Percentiles rank a stretch among this genome's conserved stretches.
Conservation (phyloP, 176 grass and related monocot species). For the Dactylis glomerata region DNA sequence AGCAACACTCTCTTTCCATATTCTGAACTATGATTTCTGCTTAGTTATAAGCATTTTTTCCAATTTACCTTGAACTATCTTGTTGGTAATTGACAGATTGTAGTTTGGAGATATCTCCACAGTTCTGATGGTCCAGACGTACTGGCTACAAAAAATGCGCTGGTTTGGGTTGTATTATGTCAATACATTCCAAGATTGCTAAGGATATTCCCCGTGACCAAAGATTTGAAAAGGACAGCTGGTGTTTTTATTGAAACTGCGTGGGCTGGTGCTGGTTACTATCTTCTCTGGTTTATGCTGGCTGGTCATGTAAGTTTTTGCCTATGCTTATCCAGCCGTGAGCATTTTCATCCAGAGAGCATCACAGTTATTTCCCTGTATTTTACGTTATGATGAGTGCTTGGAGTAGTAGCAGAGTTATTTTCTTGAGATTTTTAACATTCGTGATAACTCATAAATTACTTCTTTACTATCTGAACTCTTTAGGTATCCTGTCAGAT, state of each 20-base stretch:
- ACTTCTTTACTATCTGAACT: neutral
- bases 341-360: neutral
- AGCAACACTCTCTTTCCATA: neutral
- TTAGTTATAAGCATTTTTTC: neutral
- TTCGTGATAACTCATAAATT: neutral
- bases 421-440: neutral
- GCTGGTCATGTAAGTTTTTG: conserved; percentile 76
- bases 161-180: conserved; percentile 74
- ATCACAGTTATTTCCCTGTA: neutral
- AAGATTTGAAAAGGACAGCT: conserved; percentile 80
- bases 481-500: neutral
- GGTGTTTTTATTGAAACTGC: conserved; percentile 95
- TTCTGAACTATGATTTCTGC: neutral
- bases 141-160: conserved; percentile 53
- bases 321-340: neutral
- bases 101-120: conserved; percentile 79
- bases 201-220: conserved; percentile 69
- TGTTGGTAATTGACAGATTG: conserved; percentile 57
- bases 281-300: conserved; percentile 96
- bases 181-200: conserved; percentile 81
- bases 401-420: neutral
- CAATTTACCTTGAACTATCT: conserved; percentile 4
- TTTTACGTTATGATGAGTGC: neutral
- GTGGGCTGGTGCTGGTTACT: conserved; percentile 96
- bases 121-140: conserved; percentile 59